These are phyloP conservation scores for Phyllosticta citriasiana DNA, from an alignment of 2,329 filamentous ascomycete species.

Conservation along the genomic window DNA sequence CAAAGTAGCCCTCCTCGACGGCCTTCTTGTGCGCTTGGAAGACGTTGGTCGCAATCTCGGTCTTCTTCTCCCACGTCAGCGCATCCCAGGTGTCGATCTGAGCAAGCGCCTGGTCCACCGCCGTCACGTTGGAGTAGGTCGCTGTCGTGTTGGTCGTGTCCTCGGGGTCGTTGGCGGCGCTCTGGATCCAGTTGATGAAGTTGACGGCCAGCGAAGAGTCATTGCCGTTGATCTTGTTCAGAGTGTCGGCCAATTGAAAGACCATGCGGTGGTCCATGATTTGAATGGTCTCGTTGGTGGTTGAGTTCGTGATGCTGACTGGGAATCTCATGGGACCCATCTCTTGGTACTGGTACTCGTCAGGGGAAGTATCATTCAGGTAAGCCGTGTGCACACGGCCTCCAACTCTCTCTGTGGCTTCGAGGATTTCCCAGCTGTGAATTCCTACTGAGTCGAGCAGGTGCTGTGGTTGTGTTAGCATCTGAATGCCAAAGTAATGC, in stretches of 20 bases:
- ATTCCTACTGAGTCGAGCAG: conserved; percentile 45
- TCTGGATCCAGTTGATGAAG: conserved; percentile 55
- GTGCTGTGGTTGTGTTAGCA: conserved; percentile 14
- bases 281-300: conserved; percentile 46
- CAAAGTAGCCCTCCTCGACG: conserved; percentile 46
- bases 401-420: conserved; percentile 51
- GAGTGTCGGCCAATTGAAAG: conserved; percentile 50
- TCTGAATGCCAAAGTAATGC: neutral
- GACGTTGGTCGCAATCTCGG: conserved; percentile 32
- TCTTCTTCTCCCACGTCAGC: conserved; percentile 21
- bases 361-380: conserved; percentile 46
- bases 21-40: conserved; percentile 46
- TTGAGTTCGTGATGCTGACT: conserved; percentile 37
- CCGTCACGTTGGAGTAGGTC: conserved; percentile 25
- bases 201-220: conserved; percentile 40
- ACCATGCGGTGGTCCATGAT: conserved; percentile 56
- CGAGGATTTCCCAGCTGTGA: conserved; percentile 51
- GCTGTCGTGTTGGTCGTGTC: conserved; percentile 26
- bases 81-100: conserved; percentile 30
- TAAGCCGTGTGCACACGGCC: conserved; percentile 56
- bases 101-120: conserved; percentile 28
- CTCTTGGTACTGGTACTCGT: conserved; percentile 58
- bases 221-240: conserved; percentile 52
- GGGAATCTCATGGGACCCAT: conserved; percentile 59
- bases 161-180: conserved; percentile 43